phyloP scores from a whole-genome alignment of 495 filamentous ascomycete genomes.

The Ramalina intermedia region DNA sequence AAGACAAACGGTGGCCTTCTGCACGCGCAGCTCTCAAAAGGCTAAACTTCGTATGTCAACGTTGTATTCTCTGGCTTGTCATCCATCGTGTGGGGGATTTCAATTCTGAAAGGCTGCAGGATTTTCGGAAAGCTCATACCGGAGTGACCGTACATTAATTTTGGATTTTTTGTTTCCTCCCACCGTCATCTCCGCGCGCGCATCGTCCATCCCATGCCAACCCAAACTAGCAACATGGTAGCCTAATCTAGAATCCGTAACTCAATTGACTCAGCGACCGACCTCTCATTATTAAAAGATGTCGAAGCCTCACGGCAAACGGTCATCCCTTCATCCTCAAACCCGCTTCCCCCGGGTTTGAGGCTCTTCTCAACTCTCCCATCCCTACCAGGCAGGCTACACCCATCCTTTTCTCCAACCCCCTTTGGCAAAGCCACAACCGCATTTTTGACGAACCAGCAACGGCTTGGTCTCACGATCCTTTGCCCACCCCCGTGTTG shows the following conservation, averaged over 20 bases:
- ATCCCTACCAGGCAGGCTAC: neutral
- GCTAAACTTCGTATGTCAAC: too few relatives aligned
- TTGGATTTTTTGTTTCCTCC: neutral
- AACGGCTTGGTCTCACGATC: too few relatives aligned
- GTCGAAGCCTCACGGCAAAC: conserved; percentile 11
- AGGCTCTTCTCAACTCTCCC: conserved; percentile 10
- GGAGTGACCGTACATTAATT: neutral
- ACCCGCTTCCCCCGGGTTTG: conserved; percentile 31
- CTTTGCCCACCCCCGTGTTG: too few relatives aligned
- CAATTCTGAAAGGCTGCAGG: neutral
- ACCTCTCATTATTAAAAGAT: conserved; percentile 4
- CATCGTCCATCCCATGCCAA: neutral
- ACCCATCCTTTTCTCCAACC: too few relatives aligned
- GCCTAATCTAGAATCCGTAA: conserved; percentile 1
- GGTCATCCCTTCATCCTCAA: conserved; percentile 25
- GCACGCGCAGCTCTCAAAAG: too few relatives aligned
- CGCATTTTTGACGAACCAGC: too few relatives aligned
- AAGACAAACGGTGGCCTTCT: too few relatives aligned
- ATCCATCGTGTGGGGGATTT: neutral
- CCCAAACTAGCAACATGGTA: neutral
- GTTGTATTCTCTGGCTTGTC: neutral
- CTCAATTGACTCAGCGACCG: conserved; percentile 1
- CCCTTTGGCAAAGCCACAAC: too few relatives aligned
- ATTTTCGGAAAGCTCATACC: neutral
- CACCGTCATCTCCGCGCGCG: conserved; percentile 1